phyloP scores from a whole-genome alignment of 169 alveolate species.

The Pseudocohnilembus persalinus region DNA sequence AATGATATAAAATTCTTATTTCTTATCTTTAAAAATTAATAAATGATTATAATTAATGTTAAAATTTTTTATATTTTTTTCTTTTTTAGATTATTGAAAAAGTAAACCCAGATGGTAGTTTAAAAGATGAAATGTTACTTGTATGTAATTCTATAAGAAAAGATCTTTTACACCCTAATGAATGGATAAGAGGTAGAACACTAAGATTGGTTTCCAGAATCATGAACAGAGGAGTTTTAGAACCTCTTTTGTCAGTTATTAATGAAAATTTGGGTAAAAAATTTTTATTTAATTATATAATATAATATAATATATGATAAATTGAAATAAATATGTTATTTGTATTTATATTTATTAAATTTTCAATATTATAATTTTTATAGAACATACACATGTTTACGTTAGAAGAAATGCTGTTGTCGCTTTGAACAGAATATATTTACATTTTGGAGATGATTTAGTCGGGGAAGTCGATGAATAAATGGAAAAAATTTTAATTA shows the following conservation, averaged over 20 bases:
- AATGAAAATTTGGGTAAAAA: conserved; percentile 80
- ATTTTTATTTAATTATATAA: no score
- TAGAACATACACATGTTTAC: conserved; percentile 90
- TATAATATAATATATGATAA: no score
- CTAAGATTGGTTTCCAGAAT: conserved; percentile 91
- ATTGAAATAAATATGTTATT: no score
- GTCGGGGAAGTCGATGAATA: conserved; percentile 88
- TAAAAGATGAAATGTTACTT: conserved; percentile 95
- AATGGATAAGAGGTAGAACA: conserved; percentile 96
- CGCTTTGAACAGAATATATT: conserved; percentile 88
- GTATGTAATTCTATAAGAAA: conserved; percentile 96
- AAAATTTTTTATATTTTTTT: no score
- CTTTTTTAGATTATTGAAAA: conserved; percentile 84
- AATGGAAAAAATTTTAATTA: conserved; percentile 76
- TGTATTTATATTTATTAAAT: no score
- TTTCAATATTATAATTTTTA: no score
- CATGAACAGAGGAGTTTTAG: conserved; percentile 88
- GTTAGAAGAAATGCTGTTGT: conserved; percentile 94
- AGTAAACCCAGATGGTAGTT: conserved; percentile 92
- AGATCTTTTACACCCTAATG: conserved; percentile 95
- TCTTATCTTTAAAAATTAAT: no score
- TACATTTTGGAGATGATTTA: conserved; percentile 90
- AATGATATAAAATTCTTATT: no score
- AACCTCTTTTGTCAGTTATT: conserved; percentile 90
- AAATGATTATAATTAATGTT: no score